Evolutionary conservation across 306 rosid genomes (phyloP).

Genomic region (Castanea crenata): DNA sequence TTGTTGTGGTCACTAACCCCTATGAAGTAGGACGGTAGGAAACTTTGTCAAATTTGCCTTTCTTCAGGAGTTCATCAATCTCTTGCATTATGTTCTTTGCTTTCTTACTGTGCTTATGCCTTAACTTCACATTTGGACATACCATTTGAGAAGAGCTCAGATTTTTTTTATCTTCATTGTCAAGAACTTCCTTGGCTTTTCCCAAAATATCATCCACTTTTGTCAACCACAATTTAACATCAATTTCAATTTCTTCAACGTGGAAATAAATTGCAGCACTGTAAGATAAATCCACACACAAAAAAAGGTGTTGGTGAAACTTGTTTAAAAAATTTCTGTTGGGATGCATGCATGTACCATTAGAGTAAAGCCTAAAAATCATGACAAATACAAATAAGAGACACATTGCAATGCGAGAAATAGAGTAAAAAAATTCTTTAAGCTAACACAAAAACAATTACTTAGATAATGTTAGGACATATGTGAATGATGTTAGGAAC

Average conservation of each 20-base stretch:
- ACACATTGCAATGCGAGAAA: slow-evolving; percentile 16
- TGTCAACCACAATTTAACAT: not conserved
- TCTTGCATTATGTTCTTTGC: no score
- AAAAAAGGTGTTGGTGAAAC: not conserved
- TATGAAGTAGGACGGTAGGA: not conserved
- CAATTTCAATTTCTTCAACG: not conserved
- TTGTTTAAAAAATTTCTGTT: not conserved
- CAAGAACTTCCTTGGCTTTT: not conserved
- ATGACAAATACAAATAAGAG: slow-evolving; percentile 5
- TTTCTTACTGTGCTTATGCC: no score
- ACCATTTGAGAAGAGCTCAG: no score
- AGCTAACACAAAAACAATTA: not conserved
- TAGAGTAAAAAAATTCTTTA: not conserved
- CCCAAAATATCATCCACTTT: not conserved
- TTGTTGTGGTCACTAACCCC: not conserved
- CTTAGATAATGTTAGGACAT: not conserved
- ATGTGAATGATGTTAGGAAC: no score
- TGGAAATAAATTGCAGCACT: not conserved
- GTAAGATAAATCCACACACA: not conserved
- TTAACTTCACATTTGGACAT: no score
- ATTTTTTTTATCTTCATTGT: not conserved
- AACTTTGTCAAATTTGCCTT: not conserved
- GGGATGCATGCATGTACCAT: not conserved
- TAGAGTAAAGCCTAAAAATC: not conserved
- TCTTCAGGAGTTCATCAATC: not conserved